phyloP scores from a whole-genome alignment of 2,329 filamentous ascomycete species.

The Penicillium psychrosexuale region DNA sequence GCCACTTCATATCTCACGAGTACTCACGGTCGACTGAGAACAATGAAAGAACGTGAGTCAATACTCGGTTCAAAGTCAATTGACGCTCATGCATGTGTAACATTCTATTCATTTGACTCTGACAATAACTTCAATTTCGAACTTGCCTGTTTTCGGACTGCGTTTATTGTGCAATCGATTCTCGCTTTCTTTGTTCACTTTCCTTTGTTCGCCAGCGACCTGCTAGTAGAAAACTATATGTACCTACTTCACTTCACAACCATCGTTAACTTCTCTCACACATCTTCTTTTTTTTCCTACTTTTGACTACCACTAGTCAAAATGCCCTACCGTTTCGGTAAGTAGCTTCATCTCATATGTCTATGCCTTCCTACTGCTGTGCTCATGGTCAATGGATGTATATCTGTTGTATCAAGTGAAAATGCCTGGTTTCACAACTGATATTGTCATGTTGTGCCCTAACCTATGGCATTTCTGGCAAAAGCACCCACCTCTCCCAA shows the following conservation, averaged over 20 bases:
- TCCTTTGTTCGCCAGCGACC: not conserved
- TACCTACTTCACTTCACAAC: not conserved
- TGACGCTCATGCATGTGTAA: not conserved
- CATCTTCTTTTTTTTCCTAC: not conserved
- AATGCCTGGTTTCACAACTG: not conserved
- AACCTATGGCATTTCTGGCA: not conserved
- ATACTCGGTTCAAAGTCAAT: too few species aligned
- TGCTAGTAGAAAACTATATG: not conserved
- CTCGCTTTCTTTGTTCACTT: not conserved
- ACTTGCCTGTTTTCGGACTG: not conserved
- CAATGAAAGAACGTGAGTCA: not conserved
- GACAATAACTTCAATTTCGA: not conserved
- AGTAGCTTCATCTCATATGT: conserved; percentile 6
- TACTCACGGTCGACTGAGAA: not conserved
- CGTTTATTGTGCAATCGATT: not conserved
- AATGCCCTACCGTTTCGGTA: conserved; percentile 29
- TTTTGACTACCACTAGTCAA: not conserved
- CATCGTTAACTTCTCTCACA: not conserved
- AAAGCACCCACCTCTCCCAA: too few species aligned
- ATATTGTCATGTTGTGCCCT: not conserved
- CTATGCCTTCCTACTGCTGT: not conserved
- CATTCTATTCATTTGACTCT: not conserved
- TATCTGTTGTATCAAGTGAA: not conserved
- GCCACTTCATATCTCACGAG: not conserved
- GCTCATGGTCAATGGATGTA: not conserved